Conservation (phyloP, 2,329 filamentous ascomycete genomes). For the Plenodomus tracheiphilus region DNA sequence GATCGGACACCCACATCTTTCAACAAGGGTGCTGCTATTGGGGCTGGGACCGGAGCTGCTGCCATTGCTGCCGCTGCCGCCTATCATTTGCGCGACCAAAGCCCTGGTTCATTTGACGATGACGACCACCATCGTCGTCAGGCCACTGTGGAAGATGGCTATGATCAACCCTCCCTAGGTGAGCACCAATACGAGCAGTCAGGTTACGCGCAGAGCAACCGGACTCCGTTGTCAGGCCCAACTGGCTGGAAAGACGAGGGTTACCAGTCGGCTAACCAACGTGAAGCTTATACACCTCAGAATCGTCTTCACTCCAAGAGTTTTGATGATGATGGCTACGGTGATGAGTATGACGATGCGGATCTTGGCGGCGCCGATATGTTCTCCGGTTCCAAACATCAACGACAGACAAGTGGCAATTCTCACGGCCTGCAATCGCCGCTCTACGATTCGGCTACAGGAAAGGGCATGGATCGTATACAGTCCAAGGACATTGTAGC, state of each 20-base stretch:
- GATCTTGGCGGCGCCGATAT: slow-evolving; percentile 51
- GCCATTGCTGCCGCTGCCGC: slow-evolving; percentile 60
- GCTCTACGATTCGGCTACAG: slow-evolving; percentile 86
- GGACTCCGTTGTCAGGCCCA: slow-evolving; percentile 51
- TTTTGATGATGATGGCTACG: slow-evolving; percentile 60
- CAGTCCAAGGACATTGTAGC: slow-evolving; percentile 96
- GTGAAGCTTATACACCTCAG: slow-evolving; percentile 53
- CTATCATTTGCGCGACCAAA: slow-evolving; percentile 41
- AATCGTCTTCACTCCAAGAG: slow-evolving; percentile 52
- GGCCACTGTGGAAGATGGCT: slow-evolving; percentile 44
- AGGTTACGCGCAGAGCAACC: slow-evolving; percentile 34
- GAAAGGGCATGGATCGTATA: slow-evolving; percentile 85
- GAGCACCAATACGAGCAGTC: slow-evolving; percentile 41
- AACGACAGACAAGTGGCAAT: slow-evolving; percentile 79
- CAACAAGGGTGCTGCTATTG: slow-evolving; percentile 41
- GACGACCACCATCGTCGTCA: slow-evolving; percentile 32
- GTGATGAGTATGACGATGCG: slow-evolving; percentile 53
- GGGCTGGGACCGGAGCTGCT: slow-evolving; percentile 55
- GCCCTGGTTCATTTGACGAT: slow-evolving; percentile 27
- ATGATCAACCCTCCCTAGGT: slow-evolving; percentile 36
- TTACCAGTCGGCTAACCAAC: slow-evolving; percentile 78
- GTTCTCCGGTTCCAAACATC: slow-evolving; percentile 52
- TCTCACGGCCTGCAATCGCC: slow-evolving; percentile 90
- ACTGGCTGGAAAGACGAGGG: slow-evolving; percentile 75
- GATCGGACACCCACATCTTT: slow-evolving; percentile 37